These are phyloP conservation scores for Candida bentonensis DNA, from an alignment of 805 yeast genomes.

Conservation along the genomic window DNA sequence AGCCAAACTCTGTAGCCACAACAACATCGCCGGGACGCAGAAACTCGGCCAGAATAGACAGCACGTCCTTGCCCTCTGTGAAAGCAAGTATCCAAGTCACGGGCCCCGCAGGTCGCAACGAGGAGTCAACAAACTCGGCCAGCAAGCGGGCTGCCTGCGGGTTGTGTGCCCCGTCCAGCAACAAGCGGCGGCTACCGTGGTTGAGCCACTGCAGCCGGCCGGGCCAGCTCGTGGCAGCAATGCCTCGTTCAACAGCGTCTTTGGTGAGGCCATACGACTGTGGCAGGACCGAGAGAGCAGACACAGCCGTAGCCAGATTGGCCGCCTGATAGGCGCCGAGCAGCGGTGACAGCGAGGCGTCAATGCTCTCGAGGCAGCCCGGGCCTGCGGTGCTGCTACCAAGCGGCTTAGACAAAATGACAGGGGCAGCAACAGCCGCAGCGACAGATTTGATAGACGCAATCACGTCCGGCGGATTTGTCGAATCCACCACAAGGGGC, in stretches of 20 bases:
- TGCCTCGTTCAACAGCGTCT: constrained; percentile 34
- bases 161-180: constrained; percentile 92
- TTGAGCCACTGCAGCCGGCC: constrained; percentile 58
- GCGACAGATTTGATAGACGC: constrained; percentile 31
- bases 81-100: constrained; percentile 57
- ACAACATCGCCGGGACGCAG: constrained; percentile 40
- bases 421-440: constrained; percentile 15
- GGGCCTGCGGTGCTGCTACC: constrained; percentile 7
- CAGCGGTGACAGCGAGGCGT: constrained; percentile 32
- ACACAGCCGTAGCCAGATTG: constrained; percentile 56
- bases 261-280: constrained; percentile 19
- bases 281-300: constrained; percentile 31
- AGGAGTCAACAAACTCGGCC: constrained; percentile 33
- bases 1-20: constrained; percentile 46
- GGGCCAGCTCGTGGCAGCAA: constrained; percentile 57
- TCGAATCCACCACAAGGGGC: constrained; percentile 59
- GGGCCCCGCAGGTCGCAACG: constrained; percentile 18
- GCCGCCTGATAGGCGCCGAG: constrained; percentile 59
- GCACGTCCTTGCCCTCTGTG: constrained; percentile 56
- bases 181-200: constrained; percentile 20
- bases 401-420: constrained; percentile 12
- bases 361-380: constrained; percentile 9
- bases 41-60: constrained; percentile 36
- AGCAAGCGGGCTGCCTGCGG: constrained; percentile 70
- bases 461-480: constrained; percentile 41